Evolutionary conservation across 129 eudicot species (phyloP).

Genomic region (Gnaphalium uliginosum): DNA sequence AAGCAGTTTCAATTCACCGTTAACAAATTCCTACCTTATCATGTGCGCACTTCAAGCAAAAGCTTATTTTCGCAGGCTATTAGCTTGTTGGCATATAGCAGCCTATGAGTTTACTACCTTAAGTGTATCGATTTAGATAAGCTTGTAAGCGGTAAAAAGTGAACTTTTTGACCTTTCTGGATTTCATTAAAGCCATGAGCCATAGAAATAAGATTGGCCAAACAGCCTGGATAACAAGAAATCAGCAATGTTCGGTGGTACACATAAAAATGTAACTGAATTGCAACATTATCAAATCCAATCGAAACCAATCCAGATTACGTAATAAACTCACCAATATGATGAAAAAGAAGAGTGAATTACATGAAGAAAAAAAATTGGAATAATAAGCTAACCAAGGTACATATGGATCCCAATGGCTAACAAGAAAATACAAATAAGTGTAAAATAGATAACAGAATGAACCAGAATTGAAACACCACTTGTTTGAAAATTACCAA

Average conservation of each 20-base stretch:
- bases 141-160: too few species aligned
- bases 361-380: not conserved
- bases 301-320: constrained; percentile 19
- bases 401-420: constrained; percentile 82
- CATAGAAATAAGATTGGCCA: not conserved
- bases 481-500: constrained; percentile 76
- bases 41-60: too few species aligned
- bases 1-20: too few species aligned
- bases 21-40: too few species aligned
- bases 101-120: too few species aligned
- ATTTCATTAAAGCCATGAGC: too few species aligned
- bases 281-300: constrained; percentile 14
- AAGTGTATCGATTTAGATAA: too few species aligned
- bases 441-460: constrained; percentile 69
- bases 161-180: too few species aligned
- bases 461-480: constrained; percentile 88
- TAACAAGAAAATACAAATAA: constrained; percentile 77
- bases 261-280: not conserved
- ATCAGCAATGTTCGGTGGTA: constrained; percentile 1
- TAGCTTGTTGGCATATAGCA: too few species aligned
- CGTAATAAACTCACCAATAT: constrained; percentile 6
- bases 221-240: not conserved
- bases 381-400: constrained; percentile 40
- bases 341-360: constrained; percentile 6
- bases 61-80: too few species aligned